phyloP scores from a whole-genome alignment of 2,329 filamentous ascomycete species.

The Sordariomycetes sp. region DNA sequence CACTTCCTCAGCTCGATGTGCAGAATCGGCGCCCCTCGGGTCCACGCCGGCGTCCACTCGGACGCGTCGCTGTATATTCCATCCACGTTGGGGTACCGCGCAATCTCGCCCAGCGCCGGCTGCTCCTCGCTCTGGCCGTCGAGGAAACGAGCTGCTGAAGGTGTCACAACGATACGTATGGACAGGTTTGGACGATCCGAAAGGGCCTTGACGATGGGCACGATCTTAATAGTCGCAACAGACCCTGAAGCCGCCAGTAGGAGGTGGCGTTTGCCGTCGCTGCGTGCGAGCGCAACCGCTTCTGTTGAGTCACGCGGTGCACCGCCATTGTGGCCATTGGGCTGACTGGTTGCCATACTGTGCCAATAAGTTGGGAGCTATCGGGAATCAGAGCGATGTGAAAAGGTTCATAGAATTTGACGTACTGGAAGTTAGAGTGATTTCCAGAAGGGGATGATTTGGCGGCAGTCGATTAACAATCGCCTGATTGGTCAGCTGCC shows the following conservation, averaged over 20 bases:
- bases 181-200: conserved; percentile 48
- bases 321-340: too few species aligned
- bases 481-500: too few species aligned
- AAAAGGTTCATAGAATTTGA: too few species aligned
- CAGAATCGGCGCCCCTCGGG: conserved; percentile 66
- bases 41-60: conserved; percentile 77
- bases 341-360: too few species aligned
- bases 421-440: too few species aligned
- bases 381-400: too few species aligned
- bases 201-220: conserved; percentile 54
- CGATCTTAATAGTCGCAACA: conserved; percentile 84
- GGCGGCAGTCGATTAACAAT: too few species aligned
- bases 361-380: too few species aligned
- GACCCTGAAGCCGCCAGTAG: conserved; percentile 36
- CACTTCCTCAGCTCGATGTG: conserved; percentile 79
- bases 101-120: conserved; percentile 53
- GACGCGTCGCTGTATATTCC: conserved; percentile 75
- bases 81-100: conserved; percentile 61
- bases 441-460: too few species aligned
- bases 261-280: conserved; percentile 31
- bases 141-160: conserved; percentile 67
- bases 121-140: conserved; percentile 69
- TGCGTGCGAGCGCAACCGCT: conserved; percentile 19
- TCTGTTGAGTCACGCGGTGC: not conserved
- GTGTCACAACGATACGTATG: conserved; percentile 77